phyloP scores from a whole-genome alignment of 257 asterid species.

The Plantago elongata region DNA sequence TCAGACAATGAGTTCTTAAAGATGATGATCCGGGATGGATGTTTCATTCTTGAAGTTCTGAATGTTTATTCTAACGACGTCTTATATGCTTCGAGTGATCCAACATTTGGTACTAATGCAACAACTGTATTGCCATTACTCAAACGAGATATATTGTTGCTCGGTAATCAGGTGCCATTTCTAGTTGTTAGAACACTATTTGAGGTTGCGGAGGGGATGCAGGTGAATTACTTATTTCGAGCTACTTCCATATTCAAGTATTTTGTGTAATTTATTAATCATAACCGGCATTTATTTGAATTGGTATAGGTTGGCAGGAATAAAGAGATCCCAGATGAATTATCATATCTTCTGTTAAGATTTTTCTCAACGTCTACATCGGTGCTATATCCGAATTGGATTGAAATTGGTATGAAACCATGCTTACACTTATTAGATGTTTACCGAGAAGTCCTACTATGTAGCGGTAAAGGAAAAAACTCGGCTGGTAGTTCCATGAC shows the following conservation, averaged over 20 bases:
- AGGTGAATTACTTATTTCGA: neutral
- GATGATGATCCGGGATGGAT: constrained; percentile 25
- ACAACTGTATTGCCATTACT: neutral
- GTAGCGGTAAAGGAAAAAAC: neutral
- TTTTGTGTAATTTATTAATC: no score
- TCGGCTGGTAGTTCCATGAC: neutral
- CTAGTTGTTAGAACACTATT: constrained; percentile 6
- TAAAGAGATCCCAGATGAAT: neutral
- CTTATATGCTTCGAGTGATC: neutral
- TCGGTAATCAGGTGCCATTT: constrained; percentile 20
- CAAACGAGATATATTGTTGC: constrained; percentile 18
- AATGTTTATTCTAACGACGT: neutral
- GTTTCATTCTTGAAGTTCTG: constrained; percentile 22
- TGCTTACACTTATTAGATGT: constrained; percentile 26
- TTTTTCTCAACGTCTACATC: neutral
- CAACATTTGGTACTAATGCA: neutral
- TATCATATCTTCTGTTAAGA: neutral
- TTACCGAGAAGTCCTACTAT: constrained; percentile 22
- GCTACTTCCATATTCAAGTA: neutral
- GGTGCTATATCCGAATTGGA: neutral
- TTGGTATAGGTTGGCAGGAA: no score
- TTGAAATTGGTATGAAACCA: no score
- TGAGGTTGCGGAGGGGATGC: neutral
- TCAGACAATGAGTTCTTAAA: neutral
- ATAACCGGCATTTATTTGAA: no score